Percentiles rank a stretch among this genome's conserved stretches.
Conservation (phyloP, 1,284 basidiomycete genomes). For the Leccinum colubrinum region DNA sequence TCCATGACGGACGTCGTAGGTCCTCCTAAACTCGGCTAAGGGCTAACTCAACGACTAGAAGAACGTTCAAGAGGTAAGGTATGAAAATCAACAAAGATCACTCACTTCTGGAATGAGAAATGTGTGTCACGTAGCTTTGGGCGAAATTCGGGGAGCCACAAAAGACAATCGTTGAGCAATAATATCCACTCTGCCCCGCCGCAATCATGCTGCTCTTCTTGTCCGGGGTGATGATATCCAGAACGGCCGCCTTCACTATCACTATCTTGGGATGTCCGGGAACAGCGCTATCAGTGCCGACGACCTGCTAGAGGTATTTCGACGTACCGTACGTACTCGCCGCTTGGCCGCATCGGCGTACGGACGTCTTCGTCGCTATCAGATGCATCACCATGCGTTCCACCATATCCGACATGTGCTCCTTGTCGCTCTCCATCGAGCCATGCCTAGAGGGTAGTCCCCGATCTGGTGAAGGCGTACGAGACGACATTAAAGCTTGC, state of each 20-base stretch:
- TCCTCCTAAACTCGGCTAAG: too few relatives aligned
- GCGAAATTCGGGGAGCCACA: conserved; percentile 66
- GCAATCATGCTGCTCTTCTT: conserved; percentile 57
- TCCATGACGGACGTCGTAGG: too few relatives aligned
- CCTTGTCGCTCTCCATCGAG: conserved; percentile 26
- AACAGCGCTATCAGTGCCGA: conserved; percentile 41
- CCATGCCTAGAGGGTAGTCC: conserved; percentile 18
- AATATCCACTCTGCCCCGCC: conserved; percentile 70
- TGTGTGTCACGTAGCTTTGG: conserved; percentile 65
- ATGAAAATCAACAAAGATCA: too few relatives aligned
- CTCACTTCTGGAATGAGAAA: conserved; percentile 43
- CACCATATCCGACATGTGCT: conserved; percentile 19
- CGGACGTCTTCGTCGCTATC: conserved; percentile 34
- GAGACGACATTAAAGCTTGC: conserved; percentile 42
- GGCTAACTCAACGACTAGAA: too few relatives aligned
- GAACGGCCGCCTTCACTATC: conserved; percentile 60
- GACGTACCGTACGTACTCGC: too few relatives aligned
- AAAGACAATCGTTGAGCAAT: conserved; percentile 61
- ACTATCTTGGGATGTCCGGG: conserved; percentile 69
- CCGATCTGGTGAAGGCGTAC: conserved; percentile 51
- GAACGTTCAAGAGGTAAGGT: too few relatives aligned
- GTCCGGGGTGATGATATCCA: conserved; percentile 80
- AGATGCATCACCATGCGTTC: conserved; percentile 22
- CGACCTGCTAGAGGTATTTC: too few relatives aligned
- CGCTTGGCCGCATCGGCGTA: conserved; percentile 55